These are phyloP conservation scores for Barnettozyma pratensis DNA, from an alignment of 805 yeast genomes.

Conservation along the genomic window DNA sequence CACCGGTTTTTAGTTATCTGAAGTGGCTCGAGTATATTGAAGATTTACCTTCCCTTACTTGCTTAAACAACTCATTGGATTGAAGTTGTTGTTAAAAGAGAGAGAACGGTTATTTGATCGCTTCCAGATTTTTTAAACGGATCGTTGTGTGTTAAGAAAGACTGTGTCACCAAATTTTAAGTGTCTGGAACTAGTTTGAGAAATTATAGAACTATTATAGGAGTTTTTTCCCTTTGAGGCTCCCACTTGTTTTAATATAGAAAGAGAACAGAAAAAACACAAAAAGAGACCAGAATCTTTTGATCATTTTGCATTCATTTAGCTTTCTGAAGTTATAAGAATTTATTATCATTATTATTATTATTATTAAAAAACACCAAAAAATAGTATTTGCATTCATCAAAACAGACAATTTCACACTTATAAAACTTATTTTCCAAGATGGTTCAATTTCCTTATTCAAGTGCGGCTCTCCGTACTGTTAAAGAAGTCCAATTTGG, in stretches of 20 bases:
- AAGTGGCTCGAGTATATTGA: background rate
- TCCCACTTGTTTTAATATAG: background rate
- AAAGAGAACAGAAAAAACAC: background rate
- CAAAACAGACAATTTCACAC: background rate
- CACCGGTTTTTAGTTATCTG: slow-evolving; percentile 6
- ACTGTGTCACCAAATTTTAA: background rate
- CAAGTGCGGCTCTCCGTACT: slow-evolving; percentile 97
- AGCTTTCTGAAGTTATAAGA: background rate
- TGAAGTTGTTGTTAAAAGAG: slow-evolving; percentile 12
- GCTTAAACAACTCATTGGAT: slow-evolving; percentile 17
- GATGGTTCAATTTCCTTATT: slow-evolving; percentile 71
- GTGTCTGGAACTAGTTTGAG: background rate
- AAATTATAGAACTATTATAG: no score
- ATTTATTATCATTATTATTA: no score
- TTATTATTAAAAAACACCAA: slow-evolving; percentile 2
- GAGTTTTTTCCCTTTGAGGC: no score
- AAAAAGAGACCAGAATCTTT: background rate
- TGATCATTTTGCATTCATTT: background rate
- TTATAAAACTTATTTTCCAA: slow-evolving; percentile 7
- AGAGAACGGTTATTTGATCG: background rate
- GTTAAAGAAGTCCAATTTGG: slow-evolving; percentile 99
- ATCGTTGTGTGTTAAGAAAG: background rate
- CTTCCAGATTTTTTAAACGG: background rate
- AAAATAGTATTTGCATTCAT: slow-evolving; percentile 6
- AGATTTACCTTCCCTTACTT: background rate